Evolutionary conservation across 2,329 filamentous ascomycete genomes (phyloP).

Genomic region (Dactylellina drechsleri): DNA sequence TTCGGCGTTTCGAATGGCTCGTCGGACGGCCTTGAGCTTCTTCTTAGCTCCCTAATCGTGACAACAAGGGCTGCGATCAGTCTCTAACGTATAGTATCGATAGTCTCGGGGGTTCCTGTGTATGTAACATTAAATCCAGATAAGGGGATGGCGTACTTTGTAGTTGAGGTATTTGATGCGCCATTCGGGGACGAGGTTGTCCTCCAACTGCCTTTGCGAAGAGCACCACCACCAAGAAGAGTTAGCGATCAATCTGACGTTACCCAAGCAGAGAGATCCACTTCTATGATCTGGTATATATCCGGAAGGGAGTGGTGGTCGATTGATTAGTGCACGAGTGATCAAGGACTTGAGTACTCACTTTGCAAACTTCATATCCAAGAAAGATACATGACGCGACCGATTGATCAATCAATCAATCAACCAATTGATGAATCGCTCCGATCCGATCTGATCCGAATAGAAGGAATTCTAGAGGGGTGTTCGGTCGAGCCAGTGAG

Average conservation of each 20-base stretch:
- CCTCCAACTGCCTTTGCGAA: conserved; percentile 82
- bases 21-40: conserved; percentile 82
- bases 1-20: conserved; percentile 73
- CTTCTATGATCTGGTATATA: no score
- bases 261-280: no score
- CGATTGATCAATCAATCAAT: no score
- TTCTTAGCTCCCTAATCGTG: conserved; percentile 77
- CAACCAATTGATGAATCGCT: no score
- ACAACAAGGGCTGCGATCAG: no score
- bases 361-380: conserved; percentile 72
- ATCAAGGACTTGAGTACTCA: no score
- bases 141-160: conserved; percentile 69
- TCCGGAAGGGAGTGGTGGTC: no score
- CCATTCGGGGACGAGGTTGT: conserved; percentile 93
- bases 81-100: conserved; percentile 3
- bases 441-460: no score
- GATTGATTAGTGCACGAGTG: no score
- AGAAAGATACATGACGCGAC: neutral
- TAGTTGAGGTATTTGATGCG: conserved; percentile 93
- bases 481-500: no score
- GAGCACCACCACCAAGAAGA: conserved; percentile 68
- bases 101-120: conserved; percentile 49
- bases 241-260: conserved; percentile 1
- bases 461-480: no score
- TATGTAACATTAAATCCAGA: conserved; percentile 23